Conservation (phyloP, 2,329 filamentous ascomycete genomes). For the Metarhizium brunneum region DNA sequence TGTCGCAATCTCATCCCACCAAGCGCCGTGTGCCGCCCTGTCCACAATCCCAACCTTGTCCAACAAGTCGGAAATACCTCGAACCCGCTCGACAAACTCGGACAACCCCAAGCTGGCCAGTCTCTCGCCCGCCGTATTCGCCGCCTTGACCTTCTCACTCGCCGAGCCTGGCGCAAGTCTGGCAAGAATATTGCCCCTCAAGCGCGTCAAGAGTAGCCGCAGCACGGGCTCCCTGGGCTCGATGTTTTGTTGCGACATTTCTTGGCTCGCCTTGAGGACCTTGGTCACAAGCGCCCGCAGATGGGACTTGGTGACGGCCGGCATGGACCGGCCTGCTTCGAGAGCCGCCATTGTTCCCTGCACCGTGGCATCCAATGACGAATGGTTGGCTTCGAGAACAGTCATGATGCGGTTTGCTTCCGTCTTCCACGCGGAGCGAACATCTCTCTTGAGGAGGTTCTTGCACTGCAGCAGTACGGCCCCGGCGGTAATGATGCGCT, state of each 20-base stretch:
- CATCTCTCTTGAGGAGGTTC: constrained; percentile 73
- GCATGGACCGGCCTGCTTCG: constrained; percentile 55
- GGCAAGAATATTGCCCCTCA: constrained; percentile 57
- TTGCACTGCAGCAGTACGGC: constrained; percentile 73
- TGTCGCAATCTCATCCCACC: constrained; percentile 60
- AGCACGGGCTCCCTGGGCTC: constrained; percentile 49
- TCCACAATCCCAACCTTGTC: constrained; percentile 58
- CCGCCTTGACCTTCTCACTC: constrained; percentile 60
- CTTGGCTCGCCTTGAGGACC: constrained; percentile 40
- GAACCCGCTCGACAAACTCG: constrained; percentile 62
- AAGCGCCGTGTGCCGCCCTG: constrained; percentile 55
- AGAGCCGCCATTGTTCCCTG: constrained; percentile 55
- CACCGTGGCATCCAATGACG: constrained; percentile 42
- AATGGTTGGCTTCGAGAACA: constrained; percentile 50
- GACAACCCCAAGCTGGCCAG: constrained; percentile 60
- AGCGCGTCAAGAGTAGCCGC: constrained; percentile 57
- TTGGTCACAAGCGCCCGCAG: constrained; percentile 49
- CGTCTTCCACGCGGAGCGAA: constrained; percentile 66
- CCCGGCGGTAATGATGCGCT: constrained; percentile 60
- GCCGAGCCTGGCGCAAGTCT: constrained; percentile 57
- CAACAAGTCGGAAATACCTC: constrained; percentile 60
- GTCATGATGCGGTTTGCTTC: constrained; percentile 64
- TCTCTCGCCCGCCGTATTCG: constrained; percentile 59
- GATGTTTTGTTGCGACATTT: constrained; percentile 29
- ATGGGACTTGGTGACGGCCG: constrained; percentile 49